Conservation (phyloP, 2,329 filamentous ascomycete genomes). For the Pseudogymnoascus sp. region DNA sequence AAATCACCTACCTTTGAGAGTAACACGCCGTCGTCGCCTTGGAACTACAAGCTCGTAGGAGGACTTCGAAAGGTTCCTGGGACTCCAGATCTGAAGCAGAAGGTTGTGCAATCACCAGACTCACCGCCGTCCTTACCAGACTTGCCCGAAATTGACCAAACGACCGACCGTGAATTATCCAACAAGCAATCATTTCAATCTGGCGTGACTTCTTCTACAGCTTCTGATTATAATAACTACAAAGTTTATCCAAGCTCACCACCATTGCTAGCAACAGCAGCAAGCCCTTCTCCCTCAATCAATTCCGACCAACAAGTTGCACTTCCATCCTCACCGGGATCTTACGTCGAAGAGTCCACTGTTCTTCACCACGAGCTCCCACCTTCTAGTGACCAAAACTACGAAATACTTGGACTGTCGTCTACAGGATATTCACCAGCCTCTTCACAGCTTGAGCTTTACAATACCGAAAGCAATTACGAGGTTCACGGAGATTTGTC, state of each 20-base stretch:
- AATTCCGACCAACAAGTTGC: conserved; percentile 3
- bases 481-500: conserved; percentile 41
- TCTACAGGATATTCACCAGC: conserved; percentile 33
- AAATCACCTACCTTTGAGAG: conserved; percentile 24
- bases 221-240: conserved; percentile 28
- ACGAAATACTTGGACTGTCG: conserved; percentile 43
- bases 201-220: conserved; percentile 22
- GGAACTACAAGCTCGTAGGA: conserved; percentile 28
- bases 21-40: conserved; percentile 26
- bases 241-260: conserved; percentile 24
- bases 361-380: conserved; percentile 3
- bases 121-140: background rate
- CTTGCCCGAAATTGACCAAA: conserved; percentile 15
- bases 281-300: conserved; percentile 16
- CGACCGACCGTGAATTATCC: conserved; percentile 22
- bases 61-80: conserved; percentile 29
- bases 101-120: conserved; percentile 10
- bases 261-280: conserved; percentile 18
- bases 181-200: conserved; percentile 29
- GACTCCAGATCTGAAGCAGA: conserved; percentile 28
- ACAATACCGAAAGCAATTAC: conserved; percentile 39
- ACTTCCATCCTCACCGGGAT: background rate
- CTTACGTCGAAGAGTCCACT: conserved; percentile 6
- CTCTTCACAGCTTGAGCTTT: conserved; percentile 7
- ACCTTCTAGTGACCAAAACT: conserved; percentile 33